Evolutionary conservation across 2,329 filamentous ascomycete genomes (phyloP).

Genomic region (Colletotrichum eremochloae): DNA sequence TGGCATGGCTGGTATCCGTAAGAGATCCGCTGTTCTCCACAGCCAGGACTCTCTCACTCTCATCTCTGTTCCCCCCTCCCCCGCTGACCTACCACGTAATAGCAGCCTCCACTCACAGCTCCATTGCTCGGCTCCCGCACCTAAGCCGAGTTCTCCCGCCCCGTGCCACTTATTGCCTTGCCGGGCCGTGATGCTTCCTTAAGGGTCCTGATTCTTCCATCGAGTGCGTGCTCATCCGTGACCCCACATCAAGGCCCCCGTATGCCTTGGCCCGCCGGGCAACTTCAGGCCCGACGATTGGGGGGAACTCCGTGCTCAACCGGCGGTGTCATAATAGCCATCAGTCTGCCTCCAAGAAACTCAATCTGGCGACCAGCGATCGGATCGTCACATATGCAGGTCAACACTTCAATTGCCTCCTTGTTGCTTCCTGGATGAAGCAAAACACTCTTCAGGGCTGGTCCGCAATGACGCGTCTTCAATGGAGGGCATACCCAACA

Average conservation of each 20-base stretch:
- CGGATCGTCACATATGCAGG: not conserved
- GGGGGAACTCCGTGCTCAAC: slow-evolving; percentile 5
- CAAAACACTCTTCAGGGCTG: not conserved
- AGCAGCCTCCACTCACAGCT: not conserved
- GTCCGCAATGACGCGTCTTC: not conserved
- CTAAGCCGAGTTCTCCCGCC: not conserved
- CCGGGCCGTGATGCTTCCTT: not conserved
- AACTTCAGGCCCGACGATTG: not conserved
- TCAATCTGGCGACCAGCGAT: slow-evolving; percentile 1
- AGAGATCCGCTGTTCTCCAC: slow-evolving; percentile 3
- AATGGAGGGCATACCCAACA: not conserved
- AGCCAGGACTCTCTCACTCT: not conserved
- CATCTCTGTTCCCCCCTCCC: too few species aligned
- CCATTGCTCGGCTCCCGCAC: not conserved
- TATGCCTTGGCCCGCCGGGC: slow-evolving; percentile 7
- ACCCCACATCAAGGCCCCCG: not conserved
- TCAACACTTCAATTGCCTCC: not conserved
- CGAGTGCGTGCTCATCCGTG: not conserved
- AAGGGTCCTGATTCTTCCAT: not conserved
- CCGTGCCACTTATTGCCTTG: too few species aligned
- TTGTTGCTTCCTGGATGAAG: not conserved
- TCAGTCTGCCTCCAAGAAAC: not conserved
- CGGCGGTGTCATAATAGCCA: not conserved
- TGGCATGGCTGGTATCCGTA: not conserved
- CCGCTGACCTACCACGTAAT: not conserved